phyloP scores from a whole-genome alignment of 345 rosid genomes.

The Hypericum androsaemum region DNA sequence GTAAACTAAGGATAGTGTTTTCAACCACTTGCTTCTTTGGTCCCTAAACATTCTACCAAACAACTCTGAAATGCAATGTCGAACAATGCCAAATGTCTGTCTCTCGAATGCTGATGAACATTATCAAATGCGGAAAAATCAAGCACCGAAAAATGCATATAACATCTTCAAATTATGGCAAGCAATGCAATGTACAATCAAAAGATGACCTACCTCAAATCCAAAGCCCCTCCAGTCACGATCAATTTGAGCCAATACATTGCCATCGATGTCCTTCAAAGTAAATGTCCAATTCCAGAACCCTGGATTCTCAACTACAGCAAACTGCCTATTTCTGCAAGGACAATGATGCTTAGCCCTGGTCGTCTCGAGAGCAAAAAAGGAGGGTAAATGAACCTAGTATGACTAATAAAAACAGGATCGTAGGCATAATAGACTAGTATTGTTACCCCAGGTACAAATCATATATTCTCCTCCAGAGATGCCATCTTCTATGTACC shows the following conservation, averaged over 20 bases:
- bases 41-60: no score
- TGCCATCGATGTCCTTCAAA: constrained; percentile 66
- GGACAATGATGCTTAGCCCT: constrained; percentile 7
- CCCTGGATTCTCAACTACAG: constrained; percentile 88
- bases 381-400: neutral
- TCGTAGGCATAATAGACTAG: constrained; percentile 4
- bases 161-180: no score
- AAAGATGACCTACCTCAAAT: constrained; percentile 54
- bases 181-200: neutral
- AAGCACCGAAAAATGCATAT: no score
- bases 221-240: constrained; percentile 99
- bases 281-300: constrained; percentile 99
- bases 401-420: constrained; percentile 1
- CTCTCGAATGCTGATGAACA: no score
- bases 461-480: constrained; percentile 93
- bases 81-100: no score
- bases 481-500: constrained; percentile 94
- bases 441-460: constrained; percentile 70
- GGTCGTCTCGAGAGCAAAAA: neutral
- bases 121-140: no score
- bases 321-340: constrained; percentile 76
- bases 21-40: no score
- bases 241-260: constrained; percentile 73
- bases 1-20: no score
- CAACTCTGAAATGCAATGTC: no score